Conservation (phyloP, 2,329 filamentous ascomycete genomes). For the Botrytis tulipae region DNA sequence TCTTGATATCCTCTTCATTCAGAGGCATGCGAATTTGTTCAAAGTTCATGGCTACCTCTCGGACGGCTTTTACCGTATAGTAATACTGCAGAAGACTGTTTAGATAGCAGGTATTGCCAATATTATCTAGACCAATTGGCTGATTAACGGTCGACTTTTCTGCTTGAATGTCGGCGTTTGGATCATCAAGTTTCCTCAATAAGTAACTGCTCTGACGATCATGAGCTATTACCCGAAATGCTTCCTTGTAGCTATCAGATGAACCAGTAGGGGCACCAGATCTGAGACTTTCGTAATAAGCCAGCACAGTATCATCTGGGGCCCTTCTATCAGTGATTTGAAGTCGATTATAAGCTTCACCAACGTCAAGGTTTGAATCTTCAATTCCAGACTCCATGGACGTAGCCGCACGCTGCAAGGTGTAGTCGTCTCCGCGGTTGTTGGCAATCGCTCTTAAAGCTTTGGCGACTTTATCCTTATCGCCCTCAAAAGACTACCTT, state of each 20-base stretch:
- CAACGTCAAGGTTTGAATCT: conserved; percentile 30
- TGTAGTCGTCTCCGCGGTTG: conserved; percentile 31
- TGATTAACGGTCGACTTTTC: conserved; percentile 47
- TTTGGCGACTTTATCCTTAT: conserved; percentile 35
- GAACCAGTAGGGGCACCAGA: conserved; percentile 34
- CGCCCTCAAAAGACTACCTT: conserved; percentile 33
- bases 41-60: conserved; percentile 76
- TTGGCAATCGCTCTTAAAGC: conserved; percentile 37
- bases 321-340: conserved; percentile 33
- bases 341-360: conserved; percentile 38
- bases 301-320: conserved; percentile 37
- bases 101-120: conserved; percentile 96
- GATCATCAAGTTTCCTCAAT: conserved; percentile 38
- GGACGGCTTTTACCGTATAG: conserved; percentile 80
- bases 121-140: conserved; percentile 86
- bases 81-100: conserved; percentile 96
- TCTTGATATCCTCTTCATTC: conserved; percentile 58
- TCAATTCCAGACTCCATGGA: conserved; percentile 33
- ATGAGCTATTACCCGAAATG: conserved; percentile 37
- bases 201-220: conserved; percentile 37
- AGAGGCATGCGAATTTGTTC: conserved; percentile 68
- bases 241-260: conserved; percentile 37
- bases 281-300: conserved; percentile 37
- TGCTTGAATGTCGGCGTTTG: conserved; percentile 36
- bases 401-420: conserved; percentile 33